Evolutionary conservation across 116 monocot genomes (phyloP).

Genomic region (Iris pallida): DNA sequence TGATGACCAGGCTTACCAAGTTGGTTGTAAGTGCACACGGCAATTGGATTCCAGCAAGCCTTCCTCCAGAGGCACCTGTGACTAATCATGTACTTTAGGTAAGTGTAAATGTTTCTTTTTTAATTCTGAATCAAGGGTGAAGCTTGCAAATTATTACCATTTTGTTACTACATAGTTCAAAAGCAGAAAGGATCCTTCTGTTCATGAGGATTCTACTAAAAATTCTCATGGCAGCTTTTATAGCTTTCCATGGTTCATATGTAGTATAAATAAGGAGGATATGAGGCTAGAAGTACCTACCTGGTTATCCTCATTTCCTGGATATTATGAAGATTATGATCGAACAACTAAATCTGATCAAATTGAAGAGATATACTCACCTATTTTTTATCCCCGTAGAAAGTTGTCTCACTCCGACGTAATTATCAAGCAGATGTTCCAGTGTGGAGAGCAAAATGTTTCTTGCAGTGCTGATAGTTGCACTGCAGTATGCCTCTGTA

Average conservation of each 20-base stretch:
- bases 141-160: not conserved
- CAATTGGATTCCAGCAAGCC: slow-evolving; percentile 14
- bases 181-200: not conserved
- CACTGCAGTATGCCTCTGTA: too few relatives aligned
- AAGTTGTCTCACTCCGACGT: slow-evolving; percentile 63
- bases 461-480: too few relatives aligned
- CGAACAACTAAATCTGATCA: slow-evolving; percentile 10
- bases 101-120: not conserved
- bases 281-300: slow-evolving; percentile 10
- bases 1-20: slow-evolving; percentile 16
- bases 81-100: not conserved
- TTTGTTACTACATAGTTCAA: not conserved
- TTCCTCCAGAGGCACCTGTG: not conserved
- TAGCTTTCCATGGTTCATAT: not conserved
- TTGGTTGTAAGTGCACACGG: slow-evolving; percentile 25
- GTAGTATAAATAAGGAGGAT: slow-evolving; percentile 13
- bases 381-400: slow-evolving; percentile 25
- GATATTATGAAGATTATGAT: slow-evolving; percentile 23
- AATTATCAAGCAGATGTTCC: slow-evolving; percentile 77
- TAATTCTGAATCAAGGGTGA: not conserved
- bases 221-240: slow-evolving; percentile 8
- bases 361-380: slow-evolving; percentile 23
- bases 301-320: slow-evolving; percentile 14
- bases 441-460: slow-evolving; percentile 15
- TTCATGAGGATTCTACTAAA: not conserved